Conservation (phyloP, 345 rosid species). For the Microthlaspi erraticum region DNA sequence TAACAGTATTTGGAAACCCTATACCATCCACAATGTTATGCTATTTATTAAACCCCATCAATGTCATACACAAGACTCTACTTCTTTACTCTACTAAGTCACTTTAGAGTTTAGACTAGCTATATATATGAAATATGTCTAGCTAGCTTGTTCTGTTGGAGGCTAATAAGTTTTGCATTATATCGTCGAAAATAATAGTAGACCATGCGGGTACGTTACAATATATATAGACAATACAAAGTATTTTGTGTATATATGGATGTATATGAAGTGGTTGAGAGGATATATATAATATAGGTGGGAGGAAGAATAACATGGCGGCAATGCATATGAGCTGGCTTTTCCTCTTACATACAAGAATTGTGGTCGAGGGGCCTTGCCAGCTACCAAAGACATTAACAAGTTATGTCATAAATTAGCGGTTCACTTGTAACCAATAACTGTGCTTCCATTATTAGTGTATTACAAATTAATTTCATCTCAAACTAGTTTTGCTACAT, state of each 20-base stretch:
- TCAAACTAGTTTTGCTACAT: conserved; percentile 11
- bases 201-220: no score
- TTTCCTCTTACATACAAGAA: conserved; percentile 6
- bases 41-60: not conserved
- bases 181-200: no score
- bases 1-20: no score
- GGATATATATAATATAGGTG: conserved; percentile 17
- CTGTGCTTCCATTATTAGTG: conserved; percentile 23
- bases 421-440: conserved; percentile 34
- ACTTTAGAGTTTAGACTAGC: no score
- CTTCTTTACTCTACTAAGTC: no score
- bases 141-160: conserved; percentile 3
- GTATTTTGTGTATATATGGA: not conserved
- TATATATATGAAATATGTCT: no score
- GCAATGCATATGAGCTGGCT: conserved; percentile 29
- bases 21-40: not conserved
- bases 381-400: conserved; percentile 32
- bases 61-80: no score
- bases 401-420: conserved; percentile 9
- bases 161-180: not conserved
- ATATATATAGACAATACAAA: no score
- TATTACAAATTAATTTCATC: not conserved
- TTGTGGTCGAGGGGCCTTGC: conserved; percentile 38
- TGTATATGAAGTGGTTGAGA: conserved; percentile 9
- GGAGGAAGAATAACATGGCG: conserved; percentile 17